A percentile compares a stretch with the other conserved stretches of the same genome.
Conservation (phyloP, 106 monocot genomes). For the Apostasia shenzhenica region DNA sequence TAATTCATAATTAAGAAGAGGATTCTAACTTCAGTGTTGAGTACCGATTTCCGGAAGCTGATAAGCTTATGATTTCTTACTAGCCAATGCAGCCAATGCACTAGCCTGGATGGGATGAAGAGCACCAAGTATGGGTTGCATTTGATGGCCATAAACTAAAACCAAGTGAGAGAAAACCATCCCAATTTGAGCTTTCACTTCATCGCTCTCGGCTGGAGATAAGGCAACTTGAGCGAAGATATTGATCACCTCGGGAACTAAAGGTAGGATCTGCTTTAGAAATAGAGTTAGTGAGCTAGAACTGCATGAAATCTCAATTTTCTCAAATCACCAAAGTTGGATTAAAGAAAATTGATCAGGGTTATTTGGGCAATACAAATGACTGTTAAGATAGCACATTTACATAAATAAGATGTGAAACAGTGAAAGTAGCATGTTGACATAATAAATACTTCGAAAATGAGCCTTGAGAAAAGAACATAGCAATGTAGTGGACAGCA, state of each 20-base stretch:
- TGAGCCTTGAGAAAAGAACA: no score
- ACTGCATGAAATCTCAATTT: neutral
- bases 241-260: constrained; percentile 74
- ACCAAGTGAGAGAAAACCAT: constrained; percentile 72
- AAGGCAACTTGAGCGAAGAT: constrained; percentile 68
- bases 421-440: no score
- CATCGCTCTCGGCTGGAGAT: constrained; percentile 59
- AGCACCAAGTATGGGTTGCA: constrained; percentile 69
- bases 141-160: constrained; percentile 76
- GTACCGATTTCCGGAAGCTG: neutral
- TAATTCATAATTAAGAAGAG: no score
- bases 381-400: no score
- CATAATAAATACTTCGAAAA: no score
- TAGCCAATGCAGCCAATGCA: constrained; percentile 62
- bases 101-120: constrained; percentile 69
- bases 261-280: constrained; percentile 58
- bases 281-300: constrained; percentile 1
- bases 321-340: neutral
- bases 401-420: no score
- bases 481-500: no score
- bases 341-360: no score
- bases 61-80: constrained; percentile 23
- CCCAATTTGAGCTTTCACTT: constrained; percentile 70
- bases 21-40: no score
- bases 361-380: no score